Base-by-base conservation (phyloP, 352 stramenopile species). In the Globisporangium emineosum region DNA sequence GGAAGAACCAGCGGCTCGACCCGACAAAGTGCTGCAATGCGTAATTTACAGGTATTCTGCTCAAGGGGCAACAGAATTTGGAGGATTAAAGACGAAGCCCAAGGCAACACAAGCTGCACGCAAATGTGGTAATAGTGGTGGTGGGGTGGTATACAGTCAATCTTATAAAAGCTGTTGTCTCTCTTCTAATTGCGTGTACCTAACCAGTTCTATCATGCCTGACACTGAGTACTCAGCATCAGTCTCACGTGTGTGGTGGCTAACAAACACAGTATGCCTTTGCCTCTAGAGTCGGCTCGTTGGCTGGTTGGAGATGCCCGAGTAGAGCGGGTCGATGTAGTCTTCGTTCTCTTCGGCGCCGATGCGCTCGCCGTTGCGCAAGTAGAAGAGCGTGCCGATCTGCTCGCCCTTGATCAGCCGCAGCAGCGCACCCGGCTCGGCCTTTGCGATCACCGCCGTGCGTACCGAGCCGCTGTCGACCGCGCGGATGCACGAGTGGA, bases 401-500 rank as follows among this genome's bases (percentile, higher is more conserved):
- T 52, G 62, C 60, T 92, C 76, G n/a, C 86, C 83, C 45, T 87
- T 80, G 45, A 94, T 30, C 49, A 92, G 83, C 1, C 79, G 70
- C 17, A 88, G 69, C 57, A 94, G 65, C 9, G 76, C 80, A 17
- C 82, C 77, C 7, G 83, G 77, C 63, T 84, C 75, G 8, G 79
- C 83, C 63, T 90, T 91, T 13, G 76, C 72, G 49, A 94, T 78
- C 33, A 94, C 75, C 0, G 86, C 86, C 27, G 78, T 72, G 30
- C 74, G 64, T 35, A 91, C 78, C 5, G 73, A 64, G 32, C 86
- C 81, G 33, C 79, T 91, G 45, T 94, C 80, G 17, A 94, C 83
- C 8, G 83, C 86, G 45, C 83, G 81, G 49, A 94, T 87, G 67
- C 81, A 92, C 57, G 86, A 88, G 69, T 90, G 69, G 12, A 91